These are phyloP conservation scores for Diaporthe destruens DNA, from an alignment of 2,329 filamentous ascomycete species.

Conservation along the genomic window DNA sequence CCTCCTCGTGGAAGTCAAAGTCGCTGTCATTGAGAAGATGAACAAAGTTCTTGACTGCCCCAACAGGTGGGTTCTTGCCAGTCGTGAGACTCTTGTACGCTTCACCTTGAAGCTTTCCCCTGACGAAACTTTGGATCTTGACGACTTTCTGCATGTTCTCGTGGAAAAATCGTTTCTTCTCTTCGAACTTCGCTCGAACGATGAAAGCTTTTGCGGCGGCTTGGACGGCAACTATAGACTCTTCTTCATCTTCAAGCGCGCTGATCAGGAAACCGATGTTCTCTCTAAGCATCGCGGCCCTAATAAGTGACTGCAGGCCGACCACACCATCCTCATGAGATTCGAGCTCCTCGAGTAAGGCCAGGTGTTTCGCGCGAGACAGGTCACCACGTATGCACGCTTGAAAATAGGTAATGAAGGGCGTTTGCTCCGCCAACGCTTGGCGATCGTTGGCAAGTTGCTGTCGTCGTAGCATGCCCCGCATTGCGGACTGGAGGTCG, in stretches of 20 bases:
- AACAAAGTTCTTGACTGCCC: constrained; percentile 97
- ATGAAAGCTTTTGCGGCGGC: constrained; percentile 79
- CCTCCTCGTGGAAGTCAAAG: constrained; percentile 98
- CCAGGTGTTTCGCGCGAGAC: constrained; percentile 69
- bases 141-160: constrained; percentile 99
- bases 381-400: constrained; percentile 74
- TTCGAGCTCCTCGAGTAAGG: constrained; percentile 77
- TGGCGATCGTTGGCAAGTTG: constrained; percentile 62
- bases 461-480: constrained; percentile 72
- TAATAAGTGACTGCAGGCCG: constrained; percentile 79
- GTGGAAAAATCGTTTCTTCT: constrained; percentile 89
- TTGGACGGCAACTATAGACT: constrained; percentile 80
- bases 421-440: constrained; percentile 69
- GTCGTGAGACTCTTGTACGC: constrained; percentile 97
- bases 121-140: constrained; percentile 97
- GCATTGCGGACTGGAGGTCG: constrained; percentile 69
- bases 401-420: constrained; percentile 73
- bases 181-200: constrained; percentile 80
- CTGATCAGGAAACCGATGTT: constrained; percentile 80
- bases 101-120: constrained; percentile 94
- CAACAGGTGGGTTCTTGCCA: constrained; percentile 96
- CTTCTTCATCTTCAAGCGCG: constrained; percentile 86
- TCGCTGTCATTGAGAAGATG: constrained; percentile 98
- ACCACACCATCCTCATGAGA: constrained; percentile 76
- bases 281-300: constrained; percentile 83